Evolutionary conservation across 208 protist species (phyloP), one percentile per base, ranked within the genome.

Genomic region (Endotrypanum monterogeii): DNA sequence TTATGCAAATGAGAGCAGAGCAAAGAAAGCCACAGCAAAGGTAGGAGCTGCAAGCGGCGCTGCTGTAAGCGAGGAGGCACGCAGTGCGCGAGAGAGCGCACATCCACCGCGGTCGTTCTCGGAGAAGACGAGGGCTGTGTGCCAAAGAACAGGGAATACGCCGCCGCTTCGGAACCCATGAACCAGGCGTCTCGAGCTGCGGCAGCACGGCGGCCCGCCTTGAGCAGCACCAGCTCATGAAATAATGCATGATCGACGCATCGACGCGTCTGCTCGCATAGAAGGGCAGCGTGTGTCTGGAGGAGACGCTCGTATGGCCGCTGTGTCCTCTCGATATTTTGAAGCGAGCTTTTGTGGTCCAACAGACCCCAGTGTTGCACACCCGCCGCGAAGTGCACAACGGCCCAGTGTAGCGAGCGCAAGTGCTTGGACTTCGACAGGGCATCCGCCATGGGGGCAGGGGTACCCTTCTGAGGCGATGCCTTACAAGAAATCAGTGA

Each of bases 21-120:
- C 39, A 91, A 37, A 0, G 81, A 79, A 14, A 92, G 70, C 89
- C 91, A 96, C n/a, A 93, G 39, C 41, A 94, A 70, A 20, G 89
- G 89, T 44, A 96, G 71, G 14, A 94, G 77, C 65, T 93, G 89
- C 73, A 96, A 63, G 25, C 83, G 82, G 12, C 91, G 87, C 70
- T 89, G 80, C 75, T 93, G 91, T 20, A 81, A 51, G 14, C 71
- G 71, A 0, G 71, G 16, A 2, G 76, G 76, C 25, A 76, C 76
- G 28, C 32, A 3, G 1, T 20, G 8, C 23, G 39, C 39, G 9
- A 35, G 39, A 12, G 74, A 65, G 18, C 4, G 4, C 28, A 54
- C 32, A 57, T 30, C 52, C 8, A 44, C 23, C 4, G 41, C 41
- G 37, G 35, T 57, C 30, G 18, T 16, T 14, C 35, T 28, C 55